These are phyloP conservation scores for Lepidium didymum DNA, from an alignment of 345 rosid species.

Conservation along the genomic window DNA sequence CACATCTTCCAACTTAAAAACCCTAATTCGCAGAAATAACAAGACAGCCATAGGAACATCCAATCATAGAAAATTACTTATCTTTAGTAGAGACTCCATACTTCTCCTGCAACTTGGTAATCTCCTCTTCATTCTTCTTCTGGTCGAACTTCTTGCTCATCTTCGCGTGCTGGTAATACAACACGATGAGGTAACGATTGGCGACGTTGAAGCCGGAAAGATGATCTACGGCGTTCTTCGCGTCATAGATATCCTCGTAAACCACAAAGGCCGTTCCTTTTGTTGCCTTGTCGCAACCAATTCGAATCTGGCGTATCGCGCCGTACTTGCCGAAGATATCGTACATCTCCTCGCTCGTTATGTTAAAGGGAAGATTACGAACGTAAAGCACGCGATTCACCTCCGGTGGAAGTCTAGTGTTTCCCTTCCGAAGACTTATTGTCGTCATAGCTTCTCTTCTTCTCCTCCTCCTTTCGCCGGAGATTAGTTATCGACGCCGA, in stretches of 20 bases:
- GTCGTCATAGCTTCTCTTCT: conserved; percentile 42
- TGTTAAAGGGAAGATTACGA: conserved; percentile 96
- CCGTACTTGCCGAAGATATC: conserved; percentile 98
- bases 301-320: conserved; percentile 91
- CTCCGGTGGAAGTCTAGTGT: conserved; percentile 91
- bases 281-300: conserved; percentile 84
- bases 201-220: conserved; percentile 98
- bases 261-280: conserved; percentile 93
- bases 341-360: conserved; percentile 99
- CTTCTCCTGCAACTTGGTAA: conserved; percentile 83
- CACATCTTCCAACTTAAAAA: not conserved
- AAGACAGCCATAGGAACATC: not conserved
- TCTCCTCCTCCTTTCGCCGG: conserved; percentile 1
- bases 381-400: conserved; percentile 92
- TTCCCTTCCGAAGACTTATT: conserved; percentile 71
- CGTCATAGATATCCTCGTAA: conserved; percentile 95
- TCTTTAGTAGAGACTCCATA: conserved; percentile 86
- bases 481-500: conserved; percentile 7
- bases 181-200: conserved; percentile 76
- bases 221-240: conserved; percentile 96
- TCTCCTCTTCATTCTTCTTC: conserved; percentile 88
- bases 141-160: conserved; percentile 93
- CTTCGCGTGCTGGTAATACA: conserved; percentile 90
- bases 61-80: conserved; percentile 34
- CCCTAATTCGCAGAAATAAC: conserved; percentile 5